Conservation (phyloP, 2,329 filamentous ascomycete genomes). For the Aspergillus proliferans region DNA sequence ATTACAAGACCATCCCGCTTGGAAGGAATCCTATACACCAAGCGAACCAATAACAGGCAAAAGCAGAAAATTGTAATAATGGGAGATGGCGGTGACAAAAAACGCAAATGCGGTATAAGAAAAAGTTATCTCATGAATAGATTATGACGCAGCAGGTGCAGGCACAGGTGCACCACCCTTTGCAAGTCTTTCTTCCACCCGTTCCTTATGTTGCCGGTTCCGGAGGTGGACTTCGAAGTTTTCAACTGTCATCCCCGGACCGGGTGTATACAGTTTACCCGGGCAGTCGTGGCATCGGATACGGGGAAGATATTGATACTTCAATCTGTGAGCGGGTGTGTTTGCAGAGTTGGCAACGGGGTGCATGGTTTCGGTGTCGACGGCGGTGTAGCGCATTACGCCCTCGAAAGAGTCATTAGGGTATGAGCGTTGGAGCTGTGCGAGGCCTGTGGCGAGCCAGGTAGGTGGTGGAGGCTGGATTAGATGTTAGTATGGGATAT, state of each 20-base stretch:
- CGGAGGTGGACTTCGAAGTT: slow-evolving; percentile 92
- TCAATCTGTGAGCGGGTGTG: slow-evolving; percentile 56
- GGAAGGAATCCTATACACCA: slow-evolving; percentile 16
- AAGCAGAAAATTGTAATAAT: slow-evolving; percentile 4
- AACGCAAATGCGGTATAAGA: neutral
- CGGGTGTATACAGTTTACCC: slow-evolving; percentile 87
- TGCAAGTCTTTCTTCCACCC: slow-evolving; percentile 52
- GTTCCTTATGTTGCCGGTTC: slow-evolving; percentile 72
- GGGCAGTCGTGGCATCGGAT: slow-evolving; percentile 91
- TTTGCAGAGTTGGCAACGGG: slow-evolving; percentile 52
- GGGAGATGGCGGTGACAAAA: neutral
- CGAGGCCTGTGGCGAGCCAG: slow-evolving; percentile 75
- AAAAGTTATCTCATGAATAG: neutral
- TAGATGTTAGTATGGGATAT: slow-evolving; percentile 6
- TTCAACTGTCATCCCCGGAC: slow-evolving; percentile 73
- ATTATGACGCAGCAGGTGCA: slow-evolving; percentile 1
- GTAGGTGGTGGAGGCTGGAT: slow-evolving; percentile 72
- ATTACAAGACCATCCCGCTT: slow-evolving; percentile 4
- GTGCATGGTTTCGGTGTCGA: slow-evolving; percentile 65
- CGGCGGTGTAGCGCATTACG: slow-evolving; percentile 81
- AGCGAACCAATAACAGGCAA: slow-evolving; percentile 1
- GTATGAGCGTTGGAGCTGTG: slow-evolving; percentile 62
- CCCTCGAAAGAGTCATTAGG: slow-evolving; percentile 80
- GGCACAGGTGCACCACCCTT: slow-evolving; percentile 14
- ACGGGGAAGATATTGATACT: slow-evolving; percentile 77